Base-by-base conservation (phyloP, 2,329 filamentous ascomycete genomes). In the Aspergillus jensenii region DNA sequence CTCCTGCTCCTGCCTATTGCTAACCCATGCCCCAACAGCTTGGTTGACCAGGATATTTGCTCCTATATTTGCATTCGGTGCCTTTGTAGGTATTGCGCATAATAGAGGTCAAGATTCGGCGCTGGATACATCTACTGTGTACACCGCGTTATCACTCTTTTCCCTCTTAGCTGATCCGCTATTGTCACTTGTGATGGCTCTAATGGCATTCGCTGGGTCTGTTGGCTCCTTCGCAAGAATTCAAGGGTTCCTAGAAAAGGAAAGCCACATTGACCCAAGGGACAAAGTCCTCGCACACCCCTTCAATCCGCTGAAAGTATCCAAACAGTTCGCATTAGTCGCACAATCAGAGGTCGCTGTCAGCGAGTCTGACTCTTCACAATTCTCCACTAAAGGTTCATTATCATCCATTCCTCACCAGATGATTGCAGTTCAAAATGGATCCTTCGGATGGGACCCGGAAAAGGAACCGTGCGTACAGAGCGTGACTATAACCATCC, bases 71-170 rank as follows among this genome's bases (percentile, higher is more conserved):
- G 78, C 78, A 1, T 79, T 81, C 49, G 75, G 74, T 5, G 75
- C 78, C 11, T 81, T 78, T 53, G 74, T 76, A 1, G 64, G 75
- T 8, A 68, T 79, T 27, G 74, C 77, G 2, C 68, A 71, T 39
- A 74, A 71, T 9, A 70, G 63, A 23, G 66, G 69, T 25, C 68
- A 70, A 14, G 56, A 65, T 21, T 48, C 58, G 14, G 64, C 69
- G 4, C 65, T 81, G 19, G 75, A 76, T 41, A 76, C 76, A 4
- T 71, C 76, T 3, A 74, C 68, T 8, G 75, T 78, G 1, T 81
- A 79, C 60, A 80, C 79, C 1, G 78, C 79, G 2, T 62, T 82
- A 4, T 79, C 79, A 0, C 73, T 82, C 0, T 79, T 81, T 54
- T 73, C 76, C 0, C 71, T 82, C 7, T 63, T 81, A 3, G 71